Evolutionary conservation across 2,329 filamentous ascomycete genomes (phyloP), one percentile per base, ranked within the genome.

Genomic region (Exophiala aquamarina): DNA sequence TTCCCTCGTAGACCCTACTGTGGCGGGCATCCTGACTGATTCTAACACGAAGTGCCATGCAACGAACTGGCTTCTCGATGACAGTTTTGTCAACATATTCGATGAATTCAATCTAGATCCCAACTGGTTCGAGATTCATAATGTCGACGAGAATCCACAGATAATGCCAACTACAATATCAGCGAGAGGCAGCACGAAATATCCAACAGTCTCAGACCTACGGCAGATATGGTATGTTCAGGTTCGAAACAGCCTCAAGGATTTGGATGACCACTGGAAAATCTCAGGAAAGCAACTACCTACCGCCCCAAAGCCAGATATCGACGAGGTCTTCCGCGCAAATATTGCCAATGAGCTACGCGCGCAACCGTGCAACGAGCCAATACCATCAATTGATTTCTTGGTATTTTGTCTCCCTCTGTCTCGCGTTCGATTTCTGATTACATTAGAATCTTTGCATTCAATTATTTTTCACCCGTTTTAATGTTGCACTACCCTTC

Each of bases 381-480:
- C 43, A 10, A 18, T 46, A 17, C 43, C 43, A 33, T 46, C 35
- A 14, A 19, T 39, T 4, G 43, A 46, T 6, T n/a, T n/a, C n/a
- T n/a, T n/a, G n/a, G n/a, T n/a, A n/a, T n/a, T n/a, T n/a, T n/a
- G n/a, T n/a, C n/a, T n/a, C n/a, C n/a, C n/a, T n/a, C n/a, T n/a
- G n/a, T n/a, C n/a, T n/a, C n/a, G n/a, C n/a, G n/a, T n/a, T n/a
- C n/a, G n/a, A n/a, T n/a, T n/a, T n/a, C n/a, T n/a, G n/a, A 18
- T 20, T 8, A 37, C 10, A 18, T 19, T 37, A 37, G 35, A 57
- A 59, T 37, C 44, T 61, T 11, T 60, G 56, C 31, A 51, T 61
- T 6, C 57, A 55, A 26, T 39, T 83, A 2, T 84, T 78, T 63
- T 83, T 83, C 61, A 43, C 41, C 7, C 36, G 48, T 4, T 55